A percentile compares a stretch with the other conserved stretches of the same genome.
These are phyloP conservation scores for Phialophora verrucosa DNA, from an alignment of 2,329 filamentous ascomycete genomes.

Conservation along the genomic window DNA sequence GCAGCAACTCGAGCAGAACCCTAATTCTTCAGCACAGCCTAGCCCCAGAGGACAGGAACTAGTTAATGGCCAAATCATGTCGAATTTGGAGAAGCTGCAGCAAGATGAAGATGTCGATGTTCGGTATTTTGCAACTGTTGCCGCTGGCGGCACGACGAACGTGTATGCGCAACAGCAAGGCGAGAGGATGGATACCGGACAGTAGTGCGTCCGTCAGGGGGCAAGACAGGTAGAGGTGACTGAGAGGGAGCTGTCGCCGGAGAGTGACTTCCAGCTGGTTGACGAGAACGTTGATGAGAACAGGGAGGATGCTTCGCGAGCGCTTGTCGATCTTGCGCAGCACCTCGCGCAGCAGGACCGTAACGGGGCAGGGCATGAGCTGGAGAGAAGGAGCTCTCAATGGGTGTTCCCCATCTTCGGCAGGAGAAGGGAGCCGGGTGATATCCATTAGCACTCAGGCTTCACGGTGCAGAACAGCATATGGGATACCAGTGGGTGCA, in stretches of 20 bases:
- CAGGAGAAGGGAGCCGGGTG: slow-evolving; percentile 6
- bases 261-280: background rate
- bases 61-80: slow-evolving; percentile 84
- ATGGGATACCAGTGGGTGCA: slow-evolving; percentile 6
- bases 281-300: slow-evolving; percentile 5
- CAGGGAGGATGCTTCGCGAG: slow-evolving; percentile 4
- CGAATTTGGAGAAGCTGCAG: slow-evolving; percentile 92
- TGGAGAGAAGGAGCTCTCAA: slow-evolving; percentile 14
- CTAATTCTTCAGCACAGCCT: slow-evolving; percentile 59
- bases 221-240: slow-evolving; percentile 14
- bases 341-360: background rate
- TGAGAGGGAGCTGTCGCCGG: slow-evolving; percentile 11
- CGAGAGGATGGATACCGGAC: slow-evolving; percentile 47
- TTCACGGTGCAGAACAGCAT: background rate
- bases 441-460: background rate
- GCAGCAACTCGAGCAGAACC: slow-evolving; percentile 81
- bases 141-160: slow-evolving; percentile 64
- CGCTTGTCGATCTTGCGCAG: slow-evolving; percentile 3
- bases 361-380: slow-evolving; percentile 8
- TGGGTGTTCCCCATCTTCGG: slow-evolving; percentile 18
- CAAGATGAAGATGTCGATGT: slow-evolving; percentile 98
- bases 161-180: slow-evolving; percentile 49
- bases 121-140: slow-evolving; percentile 94
- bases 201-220: slow-evolving; percentile 28
- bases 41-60: slow-evolving; percentile 77